phyloP scores from a whole-genome alignment of 1,284 basidiomycete genomes.

The Prillingera fragicola region DNA sequence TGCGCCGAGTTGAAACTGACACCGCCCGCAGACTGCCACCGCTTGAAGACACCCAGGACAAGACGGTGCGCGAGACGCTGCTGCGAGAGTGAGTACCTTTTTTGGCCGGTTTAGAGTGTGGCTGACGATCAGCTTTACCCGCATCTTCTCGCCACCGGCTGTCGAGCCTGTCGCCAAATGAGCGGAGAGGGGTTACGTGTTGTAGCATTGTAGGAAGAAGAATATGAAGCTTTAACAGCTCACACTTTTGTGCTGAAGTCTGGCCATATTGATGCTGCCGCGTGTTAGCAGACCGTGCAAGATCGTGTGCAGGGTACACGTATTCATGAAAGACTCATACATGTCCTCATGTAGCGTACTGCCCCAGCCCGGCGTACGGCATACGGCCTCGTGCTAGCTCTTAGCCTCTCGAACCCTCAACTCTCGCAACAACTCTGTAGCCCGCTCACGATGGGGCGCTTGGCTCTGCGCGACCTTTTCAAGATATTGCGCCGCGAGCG shows the following conservation, averaged over 20 bases:
- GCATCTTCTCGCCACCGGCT: slow-evolving; percentile 7
- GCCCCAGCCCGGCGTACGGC: too few relatives aligned
- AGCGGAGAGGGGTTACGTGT: too few relatives aligned
- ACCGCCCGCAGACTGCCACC: slow-evolving; percentile 24
- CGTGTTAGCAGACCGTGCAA: too few relatives aligned
- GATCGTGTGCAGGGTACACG: too few relatives aligned
- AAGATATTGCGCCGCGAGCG: slow-evolving; percentile 53
- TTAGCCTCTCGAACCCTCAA: slow-evolving; percentile 34
- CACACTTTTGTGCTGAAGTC: neutral
- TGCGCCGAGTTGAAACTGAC: slow-evolving; percentile 5
- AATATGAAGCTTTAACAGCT: too few relatives aligned
- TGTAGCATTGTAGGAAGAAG: too few relatives aligned
- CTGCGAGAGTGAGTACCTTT: slow-evolving; percentile 33
- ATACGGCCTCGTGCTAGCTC: neutral
- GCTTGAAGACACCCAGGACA: slow-evolving; percentile 20
- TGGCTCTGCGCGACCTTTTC: slow-evolving; percentile 63
- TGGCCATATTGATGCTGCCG: neutral
- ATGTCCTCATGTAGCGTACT: too few relatives aligned
- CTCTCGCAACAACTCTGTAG: slow-evolving; percentile 34
- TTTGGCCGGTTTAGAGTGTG: neutral
- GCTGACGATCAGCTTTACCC: slow-evolving; percentile 10
- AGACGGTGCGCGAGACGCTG: slow-evolving; percentile 20
- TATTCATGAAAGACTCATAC: too few relatives aligned
- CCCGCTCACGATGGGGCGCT: slow-evolving; percentile 38
- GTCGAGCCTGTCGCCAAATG: too few relatives aligned